phyloP scores from a whole-genome alignment of 2,329 filamentous ascomycete genomes.

The Chrysoporthe austroafricana region DNA sequence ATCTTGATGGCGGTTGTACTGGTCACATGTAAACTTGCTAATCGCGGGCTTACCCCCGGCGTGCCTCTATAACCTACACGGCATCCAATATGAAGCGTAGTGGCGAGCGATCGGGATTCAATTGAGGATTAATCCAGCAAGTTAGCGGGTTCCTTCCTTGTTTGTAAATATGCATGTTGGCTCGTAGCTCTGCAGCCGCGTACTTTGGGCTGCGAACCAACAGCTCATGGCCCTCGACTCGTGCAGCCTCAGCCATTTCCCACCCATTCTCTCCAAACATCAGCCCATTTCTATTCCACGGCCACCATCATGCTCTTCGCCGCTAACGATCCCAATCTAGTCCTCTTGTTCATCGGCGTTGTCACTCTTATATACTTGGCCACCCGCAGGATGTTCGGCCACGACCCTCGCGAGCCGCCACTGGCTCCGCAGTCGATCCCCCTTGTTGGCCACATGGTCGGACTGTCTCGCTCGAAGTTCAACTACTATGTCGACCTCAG shows the following conservation, averaged over 20 bases:
- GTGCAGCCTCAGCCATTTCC: not conserved
- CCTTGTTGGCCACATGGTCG: conserved; percentile 39
- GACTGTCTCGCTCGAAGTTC: conserved; percentile 36
- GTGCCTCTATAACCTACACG: no score
- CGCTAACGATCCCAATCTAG: not conserved
- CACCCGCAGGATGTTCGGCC: conserved; percentile 27
- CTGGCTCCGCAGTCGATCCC: conserved; percentile 38
- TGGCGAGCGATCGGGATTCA: no score
- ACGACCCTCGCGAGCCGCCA: conserved; percentile 39
- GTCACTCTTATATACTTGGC: conserved; percentile 17
- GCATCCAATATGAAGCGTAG: no score
- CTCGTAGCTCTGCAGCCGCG: no score
- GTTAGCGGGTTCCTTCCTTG: not conserved
- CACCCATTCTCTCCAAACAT: not conserved
- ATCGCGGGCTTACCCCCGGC: no score
- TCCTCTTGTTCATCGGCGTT: conserved; percentile 15
- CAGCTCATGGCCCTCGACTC: no score
- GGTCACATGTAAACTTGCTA: no score
- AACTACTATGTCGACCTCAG: conserved; percentile 40
- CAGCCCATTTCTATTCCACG: not conserved
- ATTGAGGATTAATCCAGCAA: no score
- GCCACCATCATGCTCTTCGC: conserved; percentile 8
- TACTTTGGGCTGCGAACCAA: no score
- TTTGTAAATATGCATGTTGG: not conserved
- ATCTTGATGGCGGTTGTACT: no score